These are phyloP conservation scores for Diatrype stigma DNA, from an alignment of 2,329 filamentous ascomycete genomes.

Conservation along the genomic window DNA sequence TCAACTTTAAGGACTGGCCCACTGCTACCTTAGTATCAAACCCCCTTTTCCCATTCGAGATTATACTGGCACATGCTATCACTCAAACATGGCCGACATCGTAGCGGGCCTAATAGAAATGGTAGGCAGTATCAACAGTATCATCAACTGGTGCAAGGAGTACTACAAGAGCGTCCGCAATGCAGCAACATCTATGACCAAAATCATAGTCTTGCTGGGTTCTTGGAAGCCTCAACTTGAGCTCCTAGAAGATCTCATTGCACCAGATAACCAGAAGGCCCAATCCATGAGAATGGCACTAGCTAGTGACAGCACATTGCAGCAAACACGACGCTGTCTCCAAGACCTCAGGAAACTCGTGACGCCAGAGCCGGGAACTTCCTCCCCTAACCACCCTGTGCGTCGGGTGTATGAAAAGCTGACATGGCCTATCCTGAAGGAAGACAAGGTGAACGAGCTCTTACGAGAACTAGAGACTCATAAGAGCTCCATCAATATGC, in stretches of 20 bases:
- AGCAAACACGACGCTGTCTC: neutral
- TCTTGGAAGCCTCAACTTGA: neutral
- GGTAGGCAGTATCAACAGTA: neutral
- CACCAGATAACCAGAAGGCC: neutral
- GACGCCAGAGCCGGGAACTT: neutral
- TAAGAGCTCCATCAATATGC: constrained; percentile 1
- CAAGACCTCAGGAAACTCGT: neutral
- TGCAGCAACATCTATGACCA: neutral
- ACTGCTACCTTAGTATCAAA: neutral
- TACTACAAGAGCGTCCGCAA: neutral
- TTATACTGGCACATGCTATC: too few species aligned
- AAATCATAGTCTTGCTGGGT: neutral
- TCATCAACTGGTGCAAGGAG: neutral
- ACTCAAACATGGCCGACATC: neutral
- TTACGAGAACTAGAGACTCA: constrained; percentile 1
- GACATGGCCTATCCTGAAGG: neutral
- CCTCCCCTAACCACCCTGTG: neutral
- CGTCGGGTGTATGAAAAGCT: neutral
- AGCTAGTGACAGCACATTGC: neutral
- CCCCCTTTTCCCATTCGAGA: too few species aligned
- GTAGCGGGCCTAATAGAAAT: neutral
- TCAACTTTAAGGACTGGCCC: too few species aligned
- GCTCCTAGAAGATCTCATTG: neutral
- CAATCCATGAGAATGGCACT: neutral
- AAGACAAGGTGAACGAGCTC: neutral